Conservation (phyloP, 2,329 filamentous ascomycete species). For the Boeremia exigua region DNA sequence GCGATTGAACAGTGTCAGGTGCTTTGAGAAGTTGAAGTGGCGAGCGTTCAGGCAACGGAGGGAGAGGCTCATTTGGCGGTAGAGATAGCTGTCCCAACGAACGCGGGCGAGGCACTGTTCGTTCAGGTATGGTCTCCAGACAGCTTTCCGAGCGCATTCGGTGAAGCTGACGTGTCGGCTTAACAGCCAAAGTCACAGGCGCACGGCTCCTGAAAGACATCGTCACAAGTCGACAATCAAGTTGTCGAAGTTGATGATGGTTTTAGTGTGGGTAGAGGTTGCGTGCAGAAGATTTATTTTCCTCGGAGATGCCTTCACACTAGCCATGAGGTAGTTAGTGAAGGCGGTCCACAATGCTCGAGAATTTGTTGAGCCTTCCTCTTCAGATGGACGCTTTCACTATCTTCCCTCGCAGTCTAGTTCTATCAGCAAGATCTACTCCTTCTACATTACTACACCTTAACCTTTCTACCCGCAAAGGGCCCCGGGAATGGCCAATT, state of each 20-base stretch:
- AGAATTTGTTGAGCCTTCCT: too few species aligned
- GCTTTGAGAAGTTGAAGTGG: not conserved
- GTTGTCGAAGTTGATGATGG: too few species aligned
- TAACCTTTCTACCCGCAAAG: not conserved
- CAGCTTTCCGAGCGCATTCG: constrained; percentile 3
- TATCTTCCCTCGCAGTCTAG: too few species aligned
- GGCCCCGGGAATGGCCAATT: not conserved
- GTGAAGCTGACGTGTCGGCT: not conserved
- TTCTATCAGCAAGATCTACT: too few species aligned
- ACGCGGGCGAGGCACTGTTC: not conserved
- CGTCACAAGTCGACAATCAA: not conserved
- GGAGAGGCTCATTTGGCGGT: not conserved
- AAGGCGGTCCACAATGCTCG: too few species aligned
- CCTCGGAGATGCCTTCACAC: not conserved
- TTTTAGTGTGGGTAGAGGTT: not conserved
- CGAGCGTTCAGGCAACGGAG: constrained; percentile 1
- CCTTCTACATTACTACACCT: not conserved
- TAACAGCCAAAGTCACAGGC: not conserved
- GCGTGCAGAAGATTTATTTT: too few species aligned
- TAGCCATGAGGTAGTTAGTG: not conserved
- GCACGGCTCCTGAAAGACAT: not conserved
- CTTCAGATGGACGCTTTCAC: too few species aligned
- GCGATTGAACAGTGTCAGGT: not conserved
- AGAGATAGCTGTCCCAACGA: constrained; percentile 1
- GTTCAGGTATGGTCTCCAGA: not conserved